A percentile compares a stretch with the other conserved stretches of the same genome.
These are phyloP conservation scores for Aspergillus sp. DNA, from an alignment of 2,329 filamentous ascomycete genomes.

Conservation along the genomic window DNA sequence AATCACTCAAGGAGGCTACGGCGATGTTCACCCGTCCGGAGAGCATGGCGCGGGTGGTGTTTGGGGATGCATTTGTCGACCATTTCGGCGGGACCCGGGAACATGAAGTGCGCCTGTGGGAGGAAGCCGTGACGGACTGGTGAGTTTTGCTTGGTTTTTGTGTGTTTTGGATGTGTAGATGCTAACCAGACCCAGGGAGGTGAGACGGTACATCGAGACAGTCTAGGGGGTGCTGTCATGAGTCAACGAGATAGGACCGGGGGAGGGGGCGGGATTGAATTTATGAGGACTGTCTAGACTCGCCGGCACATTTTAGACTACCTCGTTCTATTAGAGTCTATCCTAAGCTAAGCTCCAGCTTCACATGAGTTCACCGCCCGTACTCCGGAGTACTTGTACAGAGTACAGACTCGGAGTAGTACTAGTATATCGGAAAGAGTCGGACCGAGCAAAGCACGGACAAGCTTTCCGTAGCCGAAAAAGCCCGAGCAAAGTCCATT, in stretches of 20 bases:
- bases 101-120: slow-evolving; percentile 84
- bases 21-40: slow-evolving; percentile 65
- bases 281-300: too few relatives aligned
- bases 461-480: not conserved
- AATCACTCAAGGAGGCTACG: slow-evolving; percentile 76
- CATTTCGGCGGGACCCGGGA: slow-evolving; percentile 88
- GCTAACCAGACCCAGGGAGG: slow-evolving; percentile 49
- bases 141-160: slow-evolving; percentile 41
- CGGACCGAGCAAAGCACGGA: not conserved
- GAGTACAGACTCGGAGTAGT: too few relatives aligned
- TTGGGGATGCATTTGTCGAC: slow-evolving; percentile 92
- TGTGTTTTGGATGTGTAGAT: slow-evolving; percentile 6
- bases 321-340: too few relatives aligned
- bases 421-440: not conserved
- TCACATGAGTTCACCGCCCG: not conserved
- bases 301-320: too few relatives aligned
- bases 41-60: slow-evolving; percentile 85
- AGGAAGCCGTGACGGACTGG: slow-evolving; percentile 96
- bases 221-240: slow-evolving; percentile 37
- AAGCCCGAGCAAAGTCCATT: not conserved
- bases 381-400: not conserved
- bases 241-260: not conserved
- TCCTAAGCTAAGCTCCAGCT: not conserved
- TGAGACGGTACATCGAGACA: slow-evolving; percentile 71
- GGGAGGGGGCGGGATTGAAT: not conserved